Conservation (phyloP, 1,284 basidiomycete species). For the Fistulinella cinereoalba region DNA sequence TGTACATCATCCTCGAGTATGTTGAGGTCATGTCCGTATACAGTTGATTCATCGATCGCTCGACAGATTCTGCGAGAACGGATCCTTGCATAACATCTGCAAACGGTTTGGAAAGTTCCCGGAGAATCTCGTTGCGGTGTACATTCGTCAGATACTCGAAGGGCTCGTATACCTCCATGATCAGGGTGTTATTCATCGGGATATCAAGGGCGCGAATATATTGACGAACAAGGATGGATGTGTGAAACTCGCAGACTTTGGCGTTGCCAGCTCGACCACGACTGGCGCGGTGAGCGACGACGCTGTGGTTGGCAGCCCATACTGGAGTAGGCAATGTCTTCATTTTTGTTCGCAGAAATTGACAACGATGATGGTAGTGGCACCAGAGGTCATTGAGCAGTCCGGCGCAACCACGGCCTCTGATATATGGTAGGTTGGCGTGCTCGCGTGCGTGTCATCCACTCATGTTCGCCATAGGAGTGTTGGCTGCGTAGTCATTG, state of each 20-base stretch:
- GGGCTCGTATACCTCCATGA: slow-evolving; percentile 94
- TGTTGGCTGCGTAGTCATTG: slow-evolving; percentile 95
- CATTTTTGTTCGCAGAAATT: slow-evolving; percentile 16
- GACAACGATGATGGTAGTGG: slow-evolving; percentile 57
- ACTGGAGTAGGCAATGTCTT: slow-evolving; percentile 75
- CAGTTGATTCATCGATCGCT: slow-evolving; percentile 2
- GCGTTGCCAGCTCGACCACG: slow-evolving; percentile 77
- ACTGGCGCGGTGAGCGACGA: slow-evolving; percentile 74
- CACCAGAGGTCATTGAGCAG: slow-evolving; percentile 97
- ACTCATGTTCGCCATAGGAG: slow-evolving; percentile 50
- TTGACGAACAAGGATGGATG: slow-evolving; percentile 98
- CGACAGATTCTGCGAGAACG: slow-evolving; percentile 92
- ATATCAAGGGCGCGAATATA: slow-evolving; percentile 98
- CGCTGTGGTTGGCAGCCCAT: slow-evolving; percentile 94
- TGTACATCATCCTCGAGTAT: slow-evolving; percentile 95
- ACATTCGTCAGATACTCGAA: slow-evolving; percentile 92
- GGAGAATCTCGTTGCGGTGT: slow-evolving; percentile 92
- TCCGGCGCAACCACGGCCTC: slow-evolving; percentile 95
- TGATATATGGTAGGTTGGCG: slow-evolving; percentile 79
- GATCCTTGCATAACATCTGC: slow-evolving; percentile 91
- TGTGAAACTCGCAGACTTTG: slow-evolving; percentile 94
- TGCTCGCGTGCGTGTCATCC: background rate
- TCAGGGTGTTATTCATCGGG: slow-evolving; percentile 97
- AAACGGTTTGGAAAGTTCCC: slow-evolving; percentile 99
- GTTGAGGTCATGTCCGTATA: slow-evolving; percentile 10